Evolutionary conservation across 306 rosid species (phyloP), one percentile per base, ranked within the genome.

Genomic region (Cucurbita argyrosperma): DNA sequence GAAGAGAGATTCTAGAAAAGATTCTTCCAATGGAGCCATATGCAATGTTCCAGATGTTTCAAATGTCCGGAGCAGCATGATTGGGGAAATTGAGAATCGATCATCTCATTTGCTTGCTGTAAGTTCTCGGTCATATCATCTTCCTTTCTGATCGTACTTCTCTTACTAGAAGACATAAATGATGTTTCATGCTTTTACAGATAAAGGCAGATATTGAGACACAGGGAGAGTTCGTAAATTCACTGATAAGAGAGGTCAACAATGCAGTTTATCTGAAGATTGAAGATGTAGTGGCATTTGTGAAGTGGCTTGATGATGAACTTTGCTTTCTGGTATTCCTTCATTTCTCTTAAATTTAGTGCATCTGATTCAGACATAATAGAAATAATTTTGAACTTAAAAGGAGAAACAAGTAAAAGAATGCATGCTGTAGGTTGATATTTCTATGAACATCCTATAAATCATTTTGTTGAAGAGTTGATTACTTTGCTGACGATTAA

Each of bases 61-160:
- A 39, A 88, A 89, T 77, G 96, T 81, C 86, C 96, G 97, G 74
- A 94, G 96, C 78, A 94, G 88, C 86, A 94, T 94, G 98, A 94
- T 94, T 66, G 97, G 98, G 74, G 98, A 94, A 79, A 94, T 94
- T 40, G 98, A 94, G 87, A 94, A 94, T 78, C 87, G 98, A 56
- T 94, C 98, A 0, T 94, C 98, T 11, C 97, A 94, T 83, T 85
- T 94, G 86, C 95, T 94, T 80, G 98, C 98, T 19, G 98, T 94
- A 79, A 91, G 97, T 83, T 42, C 39, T 76, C 18, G 40, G 11
- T 77, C 43, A 64, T 19, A 0, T 39, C 26, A 30, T 46, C 47
- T 62, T 58, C 55, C 46, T 58, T 5, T 18, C 5, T 13, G 67
- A 43, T 58, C 6, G 35, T 74, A 55, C 11, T 55, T 54, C 66